phyloP scores from a whole-genome alignment of 345 rosid species.

The Linum usitatissimum region DNA sequence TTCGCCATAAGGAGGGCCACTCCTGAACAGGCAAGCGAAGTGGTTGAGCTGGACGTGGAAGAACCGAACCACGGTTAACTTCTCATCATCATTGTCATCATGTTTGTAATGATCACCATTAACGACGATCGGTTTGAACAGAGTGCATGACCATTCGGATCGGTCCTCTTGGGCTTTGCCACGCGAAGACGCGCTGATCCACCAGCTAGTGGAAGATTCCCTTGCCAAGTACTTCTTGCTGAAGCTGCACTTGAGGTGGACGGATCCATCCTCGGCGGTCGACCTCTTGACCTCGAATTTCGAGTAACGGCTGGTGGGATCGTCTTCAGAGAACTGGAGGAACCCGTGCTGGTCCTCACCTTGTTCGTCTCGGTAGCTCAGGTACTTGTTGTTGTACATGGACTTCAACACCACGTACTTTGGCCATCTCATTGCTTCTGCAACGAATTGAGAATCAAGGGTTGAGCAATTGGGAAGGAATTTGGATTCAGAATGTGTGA shows the following conservation, averaged over 20 bases:
- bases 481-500: not conserved
- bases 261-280: not conserved
- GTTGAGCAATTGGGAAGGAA: not conserved
- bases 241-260: not conserved
- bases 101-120: not conserved
- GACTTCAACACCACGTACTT: not conserved
- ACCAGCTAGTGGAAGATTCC: not conserved
- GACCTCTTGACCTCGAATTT: not conserved
- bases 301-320: not conserved
- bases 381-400: constrained; percentile 1
- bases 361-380: not conserved
- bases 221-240: not conserved
- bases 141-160: not conserved
- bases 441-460: not conserved
- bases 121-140: not conserved
- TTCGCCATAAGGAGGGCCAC: not conserved
- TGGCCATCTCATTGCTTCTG: not conserved
- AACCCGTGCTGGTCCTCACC: not conserved
- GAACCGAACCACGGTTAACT: not conserved
- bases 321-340: not conserved
- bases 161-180: not conserved
- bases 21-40: not conserved
- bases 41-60: not conserved
- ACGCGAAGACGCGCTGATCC: not conserved
- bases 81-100: not conserved